Evolutionary conservation across 176 grass and related monocot genomes (phyloP).

Genomic region (Luzula sylvatica): DNA sequence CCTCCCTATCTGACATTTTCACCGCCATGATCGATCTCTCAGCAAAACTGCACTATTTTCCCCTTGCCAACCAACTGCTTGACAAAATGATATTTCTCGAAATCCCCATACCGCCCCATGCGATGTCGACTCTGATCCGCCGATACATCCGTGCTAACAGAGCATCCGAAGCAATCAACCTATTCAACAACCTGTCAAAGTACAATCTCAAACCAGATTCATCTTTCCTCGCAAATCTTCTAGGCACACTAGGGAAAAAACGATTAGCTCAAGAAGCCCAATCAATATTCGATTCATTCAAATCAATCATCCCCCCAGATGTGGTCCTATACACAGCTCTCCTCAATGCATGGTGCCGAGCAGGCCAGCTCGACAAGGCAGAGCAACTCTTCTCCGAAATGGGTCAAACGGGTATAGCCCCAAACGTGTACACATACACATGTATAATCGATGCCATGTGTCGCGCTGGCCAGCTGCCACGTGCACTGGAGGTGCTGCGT

Average conservation of each 20-base stretch:
- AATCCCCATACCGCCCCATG: constrained; percentile 35
- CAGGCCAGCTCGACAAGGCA: constrained; percentile 45
- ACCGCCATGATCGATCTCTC: constrained; percentile 54
- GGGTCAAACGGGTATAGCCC: constrained; percentile 40
- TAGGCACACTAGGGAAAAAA: constrained; percentile 58
- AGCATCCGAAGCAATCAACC: constrained; percentile 38
- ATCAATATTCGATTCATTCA: constrained; percentile 62
- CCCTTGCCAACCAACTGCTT: constrained; percentile 62
- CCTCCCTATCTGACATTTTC: constrained; percentile 21
- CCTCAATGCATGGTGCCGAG: constrained; percentile 74
- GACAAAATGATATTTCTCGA: constrained; percentile 59
- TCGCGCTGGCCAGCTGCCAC: constrained; percentile 60
- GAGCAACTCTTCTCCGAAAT: constrained; percentile 68
- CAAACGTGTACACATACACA: constrained; percentile 91
- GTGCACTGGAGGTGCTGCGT: constrained; percentile 70
- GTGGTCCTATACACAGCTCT: constrained; percentile 63
- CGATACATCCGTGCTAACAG: constrained; percentile 58
- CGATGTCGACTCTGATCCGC: constrained; percentile 44
- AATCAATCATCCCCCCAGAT: constrained; percentile 47
- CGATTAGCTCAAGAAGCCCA: constrained; percentile 61
- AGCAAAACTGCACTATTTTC: constrained; percentile 56
- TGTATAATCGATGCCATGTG: constrained; percentile 89
- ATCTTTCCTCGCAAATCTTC: constrained; percentile 36
- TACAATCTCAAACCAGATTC: constrained; percentile 54
- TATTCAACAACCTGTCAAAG: constrained; percentile 60